Base-by-base conservation (phyloP, 208 protist genomes). In the Leishmania arabica region DNA sequence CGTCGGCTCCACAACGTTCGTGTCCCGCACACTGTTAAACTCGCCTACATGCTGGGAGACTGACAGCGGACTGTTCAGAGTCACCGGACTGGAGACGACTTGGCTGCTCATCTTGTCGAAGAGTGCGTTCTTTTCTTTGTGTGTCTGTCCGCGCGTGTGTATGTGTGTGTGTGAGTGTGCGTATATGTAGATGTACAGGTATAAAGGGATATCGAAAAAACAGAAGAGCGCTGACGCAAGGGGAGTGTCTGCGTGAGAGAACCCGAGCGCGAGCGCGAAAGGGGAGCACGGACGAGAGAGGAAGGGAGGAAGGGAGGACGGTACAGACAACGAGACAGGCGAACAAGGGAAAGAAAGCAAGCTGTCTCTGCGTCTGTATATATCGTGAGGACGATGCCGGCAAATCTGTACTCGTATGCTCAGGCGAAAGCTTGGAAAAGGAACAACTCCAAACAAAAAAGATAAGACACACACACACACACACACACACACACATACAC, bases 41-140 rank as follows among this genome's bases (percentile, higher is more conserved):
- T 95, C 93, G 83, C 79, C 90, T 31, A 84, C 64, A 31, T 85
- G 47, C 58, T 85, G 79, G 7, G 74, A 31, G 56, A 78, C 84
- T 42, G 75, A 79, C 24, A 79, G 62, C 27, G 75, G 75, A 31
- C 45, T 84, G 80, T n/a, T 78, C 21, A 7, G 76, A 65, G 76
- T 86, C 87, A 40, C 81, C n/a, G 53, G 34, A 31, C 56, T 77
- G 11, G 19, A 77, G 45, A 77, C 74, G 37, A 77, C 65, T 15
- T 66, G 51, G 37, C 37, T 51, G 74, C 58, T 77, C 74, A 77
- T 77, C 53, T 1, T 66, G 21, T 27, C 40, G 68, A 51, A 17
- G 42, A 45, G 68, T 34, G 9, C 24, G 34, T 13, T 40, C 40
- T 72, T 51, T 17, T 72, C 27, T 6, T 27, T 47, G 1, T 27